Base-by-base conservation (phyloP, 2,329 filamentous ascomycete species). In the Aspergillus transmontanensis region DNA sequence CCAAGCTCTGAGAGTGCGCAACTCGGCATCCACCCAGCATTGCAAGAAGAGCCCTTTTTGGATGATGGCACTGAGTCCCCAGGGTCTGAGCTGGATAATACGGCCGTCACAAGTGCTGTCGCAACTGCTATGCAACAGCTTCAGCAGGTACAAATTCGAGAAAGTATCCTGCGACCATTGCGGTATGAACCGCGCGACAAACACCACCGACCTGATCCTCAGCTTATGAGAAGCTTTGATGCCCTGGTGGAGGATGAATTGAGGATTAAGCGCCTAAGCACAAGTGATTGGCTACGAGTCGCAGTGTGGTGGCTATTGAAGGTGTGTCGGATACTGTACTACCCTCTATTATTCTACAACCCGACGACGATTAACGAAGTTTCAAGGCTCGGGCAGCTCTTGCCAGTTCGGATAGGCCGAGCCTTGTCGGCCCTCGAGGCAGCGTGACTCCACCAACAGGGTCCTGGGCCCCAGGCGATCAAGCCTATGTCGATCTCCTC, bases 271-370 rank as follows among this genome's bases (percentile, higher is more conserved):
- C 65, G 69, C 23, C 61, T 75, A 1, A 69, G 62, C 34, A 68
- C 71, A 14, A 68, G 67, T 45, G 72, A 74, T 48, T 76, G 73
- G 74, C 65, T 76, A 26, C 66, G 68, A 12, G 62, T 75, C 45
- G 72, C 73, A 3, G 72, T 71, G 19, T 76, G 73, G 73, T 76
- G 74, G 74, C 58, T 76, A 36, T 59, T 76, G 26, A 73, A 76
- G 66, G 72, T 71, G 12, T 5, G 41, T n/a, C 14, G 28, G 19
- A 9, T 32, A 57, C n/a, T 30, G 34, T 50, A 56, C 19, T 34
- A 19, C 34, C 21, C 9, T 32, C 6, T 16, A 6, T 51, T 19
- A 19, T 36, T 30, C 11, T 23, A 23, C 4, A 54, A 21, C 2
- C n/a, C 48, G 14, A 28, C 55, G 26, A 43, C 30, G 3, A n/a